A percentile compares a stretch with the other conserved stretches of the same genome.
Evolutionary conservation across 495 filamentous ascomycete species (phyloP).

Genomic region (Hypoxylon lenormandii): DNA sequence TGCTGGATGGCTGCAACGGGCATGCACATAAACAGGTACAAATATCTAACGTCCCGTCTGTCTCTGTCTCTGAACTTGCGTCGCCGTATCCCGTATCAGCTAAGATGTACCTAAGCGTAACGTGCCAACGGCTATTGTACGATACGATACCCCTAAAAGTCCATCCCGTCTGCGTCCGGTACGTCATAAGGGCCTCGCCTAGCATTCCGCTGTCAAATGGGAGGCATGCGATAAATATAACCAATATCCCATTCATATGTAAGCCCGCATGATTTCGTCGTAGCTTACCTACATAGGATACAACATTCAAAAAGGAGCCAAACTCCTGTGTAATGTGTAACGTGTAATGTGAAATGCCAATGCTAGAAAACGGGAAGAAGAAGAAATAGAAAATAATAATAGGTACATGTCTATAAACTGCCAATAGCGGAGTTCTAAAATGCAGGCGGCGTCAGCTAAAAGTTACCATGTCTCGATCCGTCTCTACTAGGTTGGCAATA

Average conservation of each 20-base stretch:
- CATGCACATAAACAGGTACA: no score
- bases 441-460: constrained; percentile 35
- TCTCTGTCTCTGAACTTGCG: no score
- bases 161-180: constrained; percentile 8
- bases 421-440: constrained; percentile 24
- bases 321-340: background rate
- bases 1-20: constrained; percentile 6
- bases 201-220: constrained; percentile 30
- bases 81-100: no score
- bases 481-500: constrained; percentile 7
- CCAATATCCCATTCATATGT: constrained; percentile 20
- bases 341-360: background rate
- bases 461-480: constrained; percentile 25
- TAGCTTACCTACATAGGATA: constrained; percentile 13
- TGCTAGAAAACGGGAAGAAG: background rate
- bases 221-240: constrained; percentile 26
- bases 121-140: no score
- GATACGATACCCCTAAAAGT: no score
- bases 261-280: constrained; percentile 11
- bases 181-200: constrained; percentile 41
- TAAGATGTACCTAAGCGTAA: no score
- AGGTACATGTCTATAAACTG: background rate
- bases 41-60: no score
- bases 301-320: background rate
- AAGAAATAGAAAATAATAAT: background rate